Conservation (phyloP, 495 filamentous ascomycete genomes). For the Aspergillus kassunensis region DNA sequence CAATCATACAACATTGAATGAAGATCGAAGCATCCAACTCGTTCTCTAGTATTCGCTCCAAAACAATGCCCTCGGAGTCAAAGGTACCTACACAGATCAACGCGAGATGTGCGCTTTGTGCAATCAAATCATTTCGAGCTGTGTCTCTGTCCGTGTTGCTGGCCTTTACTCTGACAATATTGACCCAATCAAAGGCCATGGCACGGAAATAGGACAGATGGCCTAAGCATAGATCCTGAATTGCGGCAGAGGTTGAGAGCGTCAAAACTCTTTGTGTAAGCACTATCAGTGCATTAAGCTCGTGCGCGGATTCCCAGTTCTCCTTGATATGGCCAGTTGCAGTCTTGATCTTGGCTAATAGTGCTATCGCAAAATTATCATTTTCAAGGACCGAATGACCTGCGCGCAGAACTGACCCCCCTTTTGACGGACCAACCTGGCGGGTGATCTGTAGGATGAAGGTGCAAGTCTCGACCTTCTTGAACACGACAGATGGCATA, state of each 20-base stretch:
- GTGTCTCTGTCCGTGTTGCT: conserved; percentile 9
- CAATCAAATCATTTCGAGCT: conserved; percentile 19
- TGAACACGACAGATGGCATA: conserved; percentile 43
- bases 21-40: conserved; percentile 29
- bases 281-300: conserved; percentile 31
- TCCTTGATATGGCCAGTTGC: conserved; percentile 30
- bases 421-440: conserved; percentile 40
- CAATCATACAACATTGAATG: conserved; percentile 34
- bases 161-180: conserved; percentile 11
- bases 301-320: conserved; percentile 48
- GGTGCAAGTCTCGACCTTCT: conserved; percentile 37
- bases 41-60: conserved; percentile 12
- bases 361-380: conserved; percentile 14
- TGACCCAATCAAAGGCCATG: conserved; percentile 16
- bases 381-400: conserved; percentile 30
- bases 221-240: conserved; percentile 10
- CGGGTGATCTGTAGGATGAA: conserved; percentile 48
- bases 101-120: conserved; percentile 26
- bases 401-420: conserved; percentile 9
- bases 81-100: conserved; percentile 37
- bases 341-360: conserved; percentile 22
- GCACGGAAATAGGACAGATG: conserved; percentile 5
- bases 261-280: conserved; percentile 35
- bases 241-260: conserved; percentile 16
- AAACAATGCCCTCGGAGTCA: conserved; percentile 23